phyloP scores from a whole-genome alignment of 1,284 basidiomycete genomes.

The Heterobasidion irregulare region DNA sequence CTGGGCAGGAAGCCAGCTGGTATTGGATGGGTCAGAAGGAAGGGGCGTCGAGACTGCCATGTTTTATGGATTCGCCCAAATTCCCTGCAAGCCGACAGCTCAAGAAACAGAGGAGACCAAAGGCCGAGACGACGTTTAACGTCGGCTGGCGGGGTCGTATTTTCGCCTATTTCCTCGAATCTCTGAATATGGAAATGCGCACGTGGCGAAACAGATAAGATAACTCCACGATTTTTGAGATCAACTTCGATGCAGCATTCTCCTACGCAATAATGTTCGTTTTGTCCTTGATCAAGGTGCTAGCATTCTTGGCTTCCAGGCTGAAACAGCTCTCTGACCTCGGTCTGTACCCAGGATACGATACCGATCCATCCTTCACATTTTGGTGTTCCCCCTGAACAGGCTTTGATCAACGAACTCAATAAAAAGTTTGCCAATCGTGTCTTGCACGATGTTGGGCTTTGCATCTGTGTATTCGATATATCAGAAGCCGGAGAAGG shows the following conservation, averaged over 20 bases:
- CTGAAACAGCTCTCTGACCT: neutral
- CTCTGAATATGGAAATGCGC: neutral
- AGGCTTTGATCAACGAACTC: slow-evolving; percentile 71
- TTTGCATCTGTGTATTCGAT: slow-evolving; percentile 88
- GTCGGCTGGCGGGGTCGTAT: neutral
- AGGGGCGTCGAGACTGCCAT: slow-evolving; percentile 5
- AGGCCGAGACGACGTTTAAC: too few relatives aligned
- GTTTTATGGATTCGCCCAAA: neutral
- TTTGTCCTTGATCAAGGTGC: slow-evolving; percentile 50
- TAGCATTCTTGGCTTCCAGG: slow-evolving; percentile 2
- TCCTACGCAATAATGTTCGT: slow-evolving; percentile 39
- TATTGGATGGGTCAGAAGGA: slow-evolving; percentile 21
- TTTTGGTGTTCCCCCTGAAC: slow-evolving; percentile 64
- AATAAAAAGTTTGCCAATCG: slow-evolving; percentile 94
- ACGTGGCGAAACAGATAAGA: slow-evolving; percentile 7
- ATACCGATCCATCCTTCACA: slow-evolving; percentile 71
- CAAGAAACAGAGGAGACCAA: too few relatives aligned
- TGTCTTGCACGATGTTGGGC: slow-evolving; percentile 86
- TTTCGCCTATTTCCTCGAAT: neutral
- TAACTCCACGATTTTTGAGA: neutral
- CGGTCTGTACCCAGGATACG: slow-evolving; percentile 45
- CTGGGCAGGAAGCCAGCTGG: slow-evolving; percentile 53
- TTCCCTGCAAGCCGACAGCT: too few relatives aligned
- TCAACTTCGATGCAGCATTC: neutral
- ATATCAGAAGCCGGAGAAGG: slow-evolving; percentile 83